These are phyloP conservation scores for Tulasnella sp. DNA, from an alignment of 768 basidiomycete species.

Conservation along the genomic window DNA sequence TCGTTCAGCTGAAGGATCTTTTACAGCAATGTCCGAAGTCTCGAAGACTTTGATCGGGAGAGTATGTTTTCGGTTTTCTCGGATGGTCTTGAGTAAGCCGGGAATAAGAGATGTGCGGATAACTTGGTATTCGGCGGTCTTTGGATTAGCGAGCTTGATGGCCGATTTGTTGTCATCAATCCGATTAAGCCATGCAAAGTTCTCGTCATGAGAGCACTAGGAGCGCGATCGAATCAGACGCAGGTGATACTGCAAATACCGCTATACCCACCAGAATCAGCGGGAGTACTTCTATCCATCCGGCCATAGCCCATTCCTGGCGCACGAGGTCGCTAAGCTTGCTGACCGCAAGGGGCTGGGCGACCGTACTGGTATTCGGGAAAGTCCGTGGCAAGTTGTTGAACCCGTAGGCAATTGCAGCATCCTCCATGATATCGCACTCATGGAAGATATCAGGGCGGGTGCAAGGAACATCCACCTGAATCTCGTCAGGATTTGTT, in stretches of 20 bases:
- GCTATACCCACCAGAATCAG: constrained; percentile 65
- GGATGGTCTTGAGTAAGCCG: constrained; percentile 90
- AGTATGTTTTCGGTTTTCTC: constrained; percentile 90
- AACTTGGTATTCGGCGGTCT: constrained; percentile 95
- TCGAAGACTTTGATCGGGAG: constrained; percentile 93
- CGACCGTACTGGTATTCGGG: constrained; percentile 89
- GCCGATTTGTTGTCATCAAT: constrained; percentile 69
- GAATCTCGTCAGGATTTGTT: constrained; percentile 49
- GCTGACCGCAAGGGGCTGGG: constrained; percentile 81
- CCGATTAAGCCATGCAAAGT: constrained; percentile 88
- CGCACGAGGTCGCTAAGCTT: constrained; percentile 83
- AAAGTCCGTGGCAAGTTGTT: constrained; percentile 90
- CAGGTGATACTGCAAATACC: neutral
- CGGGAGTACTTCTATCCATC: constrained; percentile 92
- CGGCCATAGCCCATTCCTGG: constrained; percentile 83
- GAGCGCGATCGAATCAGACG: neutral
- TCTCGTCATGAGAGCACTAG: constrained; percentile 97
- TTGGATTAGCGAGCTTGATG: constrained; percentile 91
- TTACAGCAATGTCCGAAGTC: constrained; percentile 83
- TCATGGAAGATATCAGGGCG: constrained; percentile 97
- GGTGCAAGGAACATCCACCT: constrained; percentile 80
- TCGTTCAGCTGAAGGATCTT: constrained; percentile 64
- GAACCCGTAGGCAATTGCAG: constrained; percentile 94
- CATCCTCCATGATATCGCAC: constrained; percentile 97
- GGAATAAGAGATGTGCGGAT: constrained; percentile 93